phyloP scores from a whole-genome alignment of 2,329 filamentous ascomycete genomes.

The Thielaviopsis euricoi region DNA sequence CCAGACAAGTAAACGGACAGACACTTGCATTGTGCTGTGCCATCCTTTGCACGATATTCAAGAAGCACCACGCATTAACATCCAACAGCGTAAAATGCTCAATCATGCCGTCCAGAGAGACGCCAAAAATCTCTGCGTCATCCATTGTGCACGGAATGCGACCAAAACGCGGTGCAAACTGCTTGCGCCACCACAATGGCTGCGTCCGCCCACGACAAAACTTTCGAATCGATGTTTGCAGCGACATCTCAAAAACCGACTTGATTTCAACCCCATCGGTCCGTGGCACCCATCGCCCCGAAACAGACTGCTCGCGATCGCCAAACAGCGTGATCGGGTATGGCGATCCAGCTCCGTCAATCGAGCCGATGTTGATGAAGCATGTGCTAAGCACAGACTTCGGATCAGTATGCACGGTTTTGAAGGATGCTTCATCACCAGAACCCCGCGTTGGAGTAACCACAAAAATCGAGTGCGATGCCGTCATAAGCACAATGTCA shows the following conservation, averaged over 20 bases:
- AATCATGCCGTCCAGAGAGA: constrained; percentile 52
- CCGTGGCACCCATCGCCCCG: constrained; percentile 34
- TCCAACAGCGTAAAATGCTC: constrained; percentile 53
- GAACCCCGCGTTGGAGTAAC: constrained; percentile 5
- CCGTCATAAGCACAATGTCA: constrained; percentile 35
- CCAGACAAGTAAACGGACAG: constrained; percentile 2
- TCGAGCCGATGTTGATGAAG: constrained; percentile 28
- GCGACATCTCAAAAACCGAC: constrained; percentile 36
- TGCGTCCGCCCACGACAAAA: constrained; percentile 37
- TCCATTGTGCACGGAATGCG: constrained; percentile 26
- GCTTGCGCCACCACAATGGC: constrained; percentile 30
- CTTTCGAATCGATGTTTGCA: constrained; percentile 39
- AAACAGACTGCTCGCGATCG: constrained; percentile 29
- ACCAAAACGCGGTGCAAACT: constrained; percentile 24
- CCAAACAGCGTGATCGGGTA: constrained; percentile 31
- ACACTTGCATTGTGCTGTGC: constrained; percentile 21
- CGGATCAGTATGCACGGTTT: constrained; percentile 1
- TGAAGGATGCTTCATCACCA: not conserved
- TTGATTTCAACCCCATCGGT: constrained; percentile 25
- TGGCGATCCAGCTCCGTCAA: constrained; percentile 15
- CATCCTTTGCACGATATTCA: constrained; percentile 59
- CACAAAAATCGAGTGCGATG: constrained; percentile 37
- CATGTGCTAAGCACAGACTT: constrained; percentile 16
- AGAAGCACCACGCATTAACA: constrained; percentile 44
- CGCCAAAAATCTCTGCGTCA: constrained; percentile 41